These are phyloP conservation scores for Pseudogymnoascus sp. DNA, from an alignment of 2,329 filamentous ascomycete genomes.

Conservation along the genomic window DNA sequence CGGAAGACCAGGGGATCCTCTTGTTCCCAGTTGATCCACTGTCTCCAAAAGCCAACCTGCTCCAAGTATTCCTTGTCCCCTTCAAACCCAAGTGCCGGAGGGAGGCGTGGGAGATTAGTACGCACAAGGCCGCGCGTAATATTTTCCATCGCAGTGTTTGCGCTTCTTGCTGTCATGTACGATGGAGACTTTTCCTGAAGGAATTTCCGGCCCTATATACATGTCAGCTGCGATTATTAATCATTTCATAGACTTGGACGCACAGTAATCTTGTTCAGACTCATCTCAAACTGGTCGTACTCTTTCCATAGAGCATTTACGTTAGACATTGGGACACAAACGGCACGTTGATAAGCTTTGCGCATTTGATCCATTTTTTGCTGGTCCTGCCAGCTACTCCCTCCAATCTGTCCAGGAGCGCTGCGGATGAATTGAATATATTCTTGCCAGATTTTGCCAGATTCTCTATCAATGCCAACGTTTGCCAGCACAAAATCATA, in stretches of 20 bases:
- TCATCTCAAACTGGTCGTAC: constrained; percentile 94
- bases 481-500: constrained; percentile 90
- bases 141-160: constrained; percentile 84
- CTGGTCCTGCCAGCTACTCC: constrained; percentile 87
- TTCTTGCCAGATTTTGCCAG: constrained; percentile 84
- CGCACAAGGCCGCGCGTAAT: constrained; percentile 69
- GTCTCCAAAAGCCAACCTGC: constrained; percentile 84
- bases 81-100: constrained; percentile 77
- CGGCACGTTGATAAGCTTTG: constrained; percentile 85
- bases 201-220: constrained; percentile 75
- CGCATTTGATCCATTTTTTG: constrained; percentile 95
- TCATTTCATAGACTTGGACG: constrained; percentile 24
- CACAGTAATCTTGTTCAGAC: constrained; percentile 85
- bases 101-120: constrained; percentile 70
- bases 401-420: constrained; percentile 77
- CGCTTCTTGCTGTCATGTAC: constrained; percentile 93
- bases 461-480: constrained; percentile 85
- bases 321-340: constrained; percentile 75
- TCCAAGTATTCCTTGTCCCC: constrained; percentile 76
- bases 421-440: constrained; percentile 91
- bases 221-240: constrained; percentile 19
- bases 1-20: constrained; percentile 82
- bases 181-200: constrained; percentile 85
- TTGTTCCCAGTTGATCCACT: constrained; percentile 94
- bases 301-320: constrained; percentile 90